Conservation (phyloP, 495 filamentous ascomycete species). For the Echria macrotheca region DNA sequence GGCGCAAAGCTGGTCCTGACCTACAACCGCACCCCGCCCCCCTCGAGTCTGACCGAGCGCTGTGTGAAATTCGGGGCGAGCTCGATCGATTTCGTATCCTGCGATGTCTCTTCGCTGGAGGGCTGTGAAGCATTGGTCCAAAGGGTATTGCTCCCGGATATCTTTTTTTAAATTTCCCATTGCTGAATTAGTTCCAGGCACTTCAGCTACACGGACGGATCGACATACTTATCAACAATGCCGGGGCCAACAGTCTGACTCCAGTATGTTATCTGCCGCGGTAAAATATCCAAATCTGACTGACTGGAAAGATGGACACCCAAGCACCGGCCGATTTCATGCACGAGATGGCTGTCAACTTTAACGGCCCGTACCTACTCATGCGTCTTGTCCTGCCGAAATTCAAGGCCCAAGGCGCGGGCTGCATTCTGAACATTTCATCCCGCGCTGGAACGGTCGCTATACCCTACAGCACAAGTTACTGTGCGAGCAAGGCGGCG, state of each 20-base stretch:
- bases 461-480: constrained; percentile 28
- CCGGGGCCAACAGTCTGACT: constrained; percentile 27
- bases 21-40: constrained; percentile 30
- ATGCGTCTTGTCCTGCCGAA: constrained; percentile 27
- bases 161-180: no score
- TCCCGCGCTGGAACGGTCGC: constrained; percentile 28
- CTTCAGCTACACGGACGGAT: constrained; percentile 15
- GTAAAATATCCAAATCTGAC: no score
- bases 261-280: no score
- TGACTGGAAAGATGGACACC: constrained; percentile 15
- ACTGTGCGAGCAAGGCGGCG: constrained; percentile 32
- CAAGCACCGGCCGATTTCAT: constrained; percentile 41
- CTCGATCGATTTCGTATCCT: constrained; percentile 22
- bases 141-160: constrained; percentile 17
- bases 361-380: constrained; percentile 43
- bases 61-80: constrained; percentile 21
- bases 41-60: constrained; percentile 15
- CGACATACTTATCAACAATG: constrained; percentile 31
- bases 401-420: constrained; percentile 20
- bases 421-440: constrained; percentile 31
- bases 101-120: constrained; percentile 24
- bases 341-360: constrained; percentile 53
- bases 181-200: no score
- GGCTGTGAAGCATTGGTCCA: constrained; percentile 22
- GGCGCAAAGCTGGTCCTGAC: constrained; percentile 28